Evolutionary conservation across 441 rosid genomes (phyloP), one percentile per base, ranked within the genome.

Genomic region (Brassica hybrid): DNA sequence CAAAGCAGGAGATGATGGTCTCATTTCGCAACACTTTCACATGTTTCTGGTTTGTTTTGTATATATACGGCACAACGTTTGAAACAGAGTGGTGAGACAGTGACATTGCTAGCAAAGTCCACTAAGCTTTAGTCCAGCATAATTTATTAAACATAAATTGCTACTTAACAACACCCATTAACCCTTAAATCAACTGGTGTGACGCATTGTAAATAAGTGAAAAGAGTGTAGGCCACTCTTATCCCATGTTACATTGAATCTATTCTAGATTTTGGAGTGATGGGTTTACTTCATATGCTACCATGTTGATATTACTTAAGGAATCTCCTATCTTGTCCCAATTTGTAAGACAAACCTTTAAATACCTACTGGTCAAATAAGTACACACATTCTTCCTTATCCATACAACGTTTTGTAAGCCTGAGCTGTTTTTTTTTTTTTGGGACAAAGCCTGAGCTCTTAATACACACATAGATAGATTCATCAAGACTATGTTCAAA

Each of bases 1-100:
- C 67, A 73, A 23, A 83, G 76, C 69, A 77, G 78, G 63, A 78
- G 76, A 81, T 62, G 75, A 74, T 45, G 36, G 72, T 67, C 65
- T 71, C 34, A 23, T 45, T 70, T 70, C 21, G 32, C 45, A 58
- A 48, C 73, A 64, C 13, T 68, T 38, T 72, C 1, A 60, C 9
- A 74, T 13, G 18, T 16, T 57, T 14, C 10, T 38, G 16, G 23
- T 52, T 34, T 67, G 45, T 50, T 76, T 50, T 68, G 78, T 68
- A 68, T 36, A 73, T 72, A 78, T 36, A 54, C n/a, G 69, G 67
- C 59, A 63, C 14, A 59, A 69, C 4, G 23, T 48, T 19, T 57
- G 62, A 57, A 58, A 21, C 61, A 2, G 27, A 57, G 61, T 54
- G 23, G 59, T 58, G 62, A 57, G 30, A 30, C 11, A 62, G n/a